A percentile compares a stretch with the other conserved stretches of the same genome.
Evolutionary conservation across 1,284 basidiomycete species (phyloP).

Genomic region (Cutaneotrichosporon sp.): DNA sequence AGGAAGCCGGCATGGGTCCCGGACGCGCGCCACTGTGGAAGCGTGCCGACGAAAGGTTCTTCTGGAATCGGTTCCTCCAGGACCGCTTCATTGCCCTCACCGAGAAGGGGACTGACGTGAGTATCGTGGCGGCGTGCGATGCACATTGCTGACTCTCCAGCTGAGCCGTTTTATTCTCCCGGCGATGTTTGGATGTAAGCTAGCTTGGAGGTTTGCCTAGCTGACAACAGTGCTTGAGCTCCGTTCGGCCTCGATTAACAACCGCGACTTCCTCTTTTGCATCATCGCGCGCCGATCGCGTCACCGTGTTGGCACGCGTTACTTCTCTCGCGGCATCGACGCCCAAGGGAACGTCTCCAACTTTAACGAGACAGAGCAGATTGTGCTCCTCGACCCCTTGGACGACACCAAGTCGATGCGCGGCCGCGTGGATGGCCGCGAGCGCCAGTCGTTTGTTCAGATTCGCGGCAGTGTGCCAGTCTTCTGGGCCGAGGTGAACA

Average conservation of each 20-base stretch:
- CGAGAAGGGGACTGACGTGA: slow-evolving; percentile 42
- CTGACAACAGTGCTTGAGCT: slow-evolving; percentile 71
- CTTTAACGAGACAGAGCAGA: slow-evolving; percentile 92
- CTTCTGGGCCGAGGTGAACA: slow-evolving; percentile 97
- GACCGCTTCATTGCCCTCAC: slow-evolving; percentile 47
- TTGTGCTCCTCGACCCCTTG: slow-evolving; percentile 69
- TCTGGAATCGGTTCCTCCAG: slow-evolving; percentile 82
- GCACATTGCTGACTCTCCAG: slow-evolving; percentile 48
- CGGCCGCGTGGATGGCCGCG: slow-evolving; percentile 51
- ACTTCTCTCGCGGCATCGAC: slow-evolving; percentile 93
- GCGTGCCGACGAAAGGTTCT: slow-evolving; percentile 90
- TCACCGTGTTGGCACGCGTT: slow-evolving; percentile 90
- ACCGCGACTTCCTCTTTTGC: slow-evolving; percentile 73
- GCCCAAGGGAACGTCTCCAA: slow-evolving; percentile 62
- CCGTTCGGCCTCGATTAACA: slow-evolving; percentile 70
- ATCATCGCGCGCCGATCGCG: slow-evolving; percentile 91
- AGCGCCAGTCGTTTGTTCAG: slow-evolving; percentile 76
- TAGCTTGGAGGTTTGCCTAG: not conserved
- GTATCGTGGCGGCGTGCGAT: slow-evolving; percentile 1
- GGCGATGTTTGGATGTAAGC: slow-evolving; percentile 81
- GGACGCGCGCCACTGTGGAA: slow-evolving; percentile 27
- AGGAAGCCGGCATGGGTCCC: slow-evolving; percentile 66
- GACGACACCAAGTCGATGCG: slow-evolving; percentile 38
- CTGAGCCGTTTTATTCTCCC: slow-evolving; percentile 84
- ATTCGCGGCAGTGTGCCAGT: slow-evolving; percentile 89